phyloP scores from a whole-genome alignment of 805 yeast species.

The Cyberlindnera nakhonratchasimensis region DNA sequence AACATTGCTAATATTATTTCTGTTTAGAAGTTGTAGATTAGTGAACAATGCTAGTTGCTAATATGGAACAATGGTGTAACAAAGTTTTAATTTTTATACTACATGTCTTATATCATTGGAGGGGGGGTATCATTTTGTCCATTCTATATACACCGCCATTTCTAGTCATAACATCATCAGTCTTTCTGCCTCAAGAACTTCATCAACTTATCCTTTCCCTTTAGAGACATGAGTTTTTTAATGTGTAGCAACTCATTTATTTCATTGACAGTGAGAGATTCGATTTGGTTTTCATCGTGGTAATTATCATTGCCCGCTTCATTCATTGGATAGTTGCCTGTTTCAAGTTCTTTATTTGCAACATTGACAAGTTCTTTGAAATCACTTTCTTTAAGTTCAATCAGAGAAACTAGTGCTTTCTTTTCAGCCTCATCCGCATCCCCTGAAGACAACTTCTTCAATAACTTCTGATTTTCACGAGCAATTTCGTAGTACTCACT shows the following conservation, averaged over 20 bases:
- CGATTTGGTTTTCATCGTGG: conserved; percentile 8
- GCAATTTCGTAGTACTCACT: conserved; percentile 33
- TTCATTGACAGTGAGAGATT: conserved; percentile 34
- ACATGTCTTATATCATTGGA: no score
- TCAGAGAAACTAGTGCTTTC: conserved; percentile 33
- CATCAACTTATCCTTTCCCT: conserved; percentile 65
- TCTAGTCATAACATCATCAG: background rate
- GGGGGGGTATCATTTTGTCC: no score
- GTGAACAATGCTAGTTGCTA: no score
- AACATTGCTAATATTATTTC: no score
- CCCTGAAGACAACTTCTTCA: conserved; percentile 31
- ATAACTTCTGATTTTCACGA: conserved; percentile 34
- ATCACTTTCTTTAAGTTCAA: conserved; percentile 36
- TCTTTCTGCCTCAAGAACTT: conserved; percentile 43
- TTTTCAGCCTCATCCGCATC: conserved; percentile 29
- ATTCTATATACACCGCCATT: no score
- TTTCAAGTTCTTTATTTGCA: conserved; percentile 30
- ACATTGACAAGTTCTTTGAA: conserved; percentile 46
- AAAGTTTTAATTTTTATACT: no score
- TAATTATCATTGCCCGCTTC: background rate
- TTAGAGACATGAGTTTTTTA: conserved; percentile 57
- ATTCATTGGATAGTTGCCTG: background rate
- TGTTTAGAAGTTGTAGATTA: no score
- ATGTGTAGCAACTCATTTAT: conserved; percentile 50
- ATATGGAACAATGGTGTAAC: no score